A percentile compares a stretch with the other conserved stretches of the same genome.
phyloP scores from a whole-genome alignment of 2,329 filamentous ascomycete species.

The Aspergillus clavatus region DNA sequence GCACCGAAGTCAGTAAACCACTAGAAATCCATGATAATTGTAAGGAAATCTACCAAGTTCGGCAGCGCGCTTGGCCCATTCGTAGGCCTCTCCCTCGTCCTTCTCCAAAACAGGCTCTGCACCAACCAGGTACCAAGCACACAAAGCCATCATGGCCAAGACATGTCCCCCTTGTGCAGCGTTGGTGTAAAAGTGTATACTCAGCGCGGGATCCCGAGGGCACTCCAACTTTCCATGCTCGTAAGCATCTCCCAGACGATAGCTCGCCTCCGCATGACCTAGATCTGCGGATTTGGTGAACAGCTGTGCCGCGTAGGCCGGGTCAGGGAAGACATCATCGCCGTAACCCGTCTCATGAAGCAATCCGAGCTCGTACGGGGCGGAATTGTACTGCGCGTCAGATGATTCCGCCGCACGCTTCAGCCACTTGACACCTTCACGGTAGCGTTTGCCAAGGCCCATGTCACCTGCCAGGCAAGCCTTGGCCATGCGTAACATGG shows the following conservation, averaged over 20 bases:
- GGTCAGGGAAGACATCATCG: slow-evolving; percentile 88
- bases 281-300: slow-evolving; percentile 93
- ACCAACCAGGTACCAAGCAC: slow-evolving; percentile 97
- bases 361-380: slow-evolving; percentile 82
- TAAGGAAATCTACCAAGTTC: slow-evolving; percentile 63
- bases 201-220: slow-evolving; percentile 84
- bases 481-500: slow-evolving; percentile 85
- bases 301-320: slow-evolving; percentile 83
- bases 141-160: slow-evolving; percentile 94
- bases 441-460: slow-evolving; percentile 74
- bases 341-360: slow-evolving; percentile 92
- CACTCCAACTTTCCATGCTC: slow-evolving; percentile 86
- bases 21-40: neutral
- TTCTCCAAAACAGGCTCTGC: slow-evolving; percentile 88
- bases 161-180: slow-evolving; percentile 81
- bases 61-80: slow-evolving; percentile 87
- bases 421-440: slow-evolving; percentile 93
- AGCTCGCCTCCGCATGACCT: slow-evolving; percentile 80
- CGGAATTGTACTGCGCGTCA: slow-evolving; percentile 85
- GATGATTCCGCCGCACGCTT: slow-evolving; percentile 88
- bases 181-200: slow-evolving; percentile 94
- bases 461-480: slow-evolving; percentile 88
- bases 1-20: slow-evolving; percentile 2
- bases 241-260: slow-evolving; percentile 90
- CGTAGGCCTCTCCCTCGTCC: slow-evolving; percentile 92